Evolutionary conservation across 768 basidiomycete genomes (phyloP).

Genomic region (Boletus rubroflammeus): DNA sequence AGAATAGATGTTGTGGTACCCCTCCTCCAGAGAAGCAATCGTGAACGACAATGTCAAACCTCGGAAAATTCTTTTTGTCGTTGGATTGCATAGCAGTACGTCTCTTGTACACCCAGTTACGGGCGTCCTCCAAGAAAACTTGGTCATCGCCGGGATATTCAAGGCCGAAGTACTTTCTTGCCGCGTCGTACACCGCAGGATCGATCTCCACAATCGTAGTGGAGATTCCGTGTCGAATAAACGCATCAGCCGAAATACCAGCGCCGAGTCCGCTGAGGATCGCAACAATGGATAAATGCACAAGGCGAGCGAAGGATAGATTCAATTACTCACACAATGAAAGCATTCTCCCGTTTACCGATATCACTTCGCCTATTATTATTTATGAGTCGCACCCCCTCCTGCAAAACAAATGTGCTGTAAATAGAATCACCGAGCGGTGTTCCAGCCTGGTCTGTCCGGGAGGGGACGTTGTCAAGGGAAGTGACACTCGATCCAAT

Average conservation of each 20-base stretch:
- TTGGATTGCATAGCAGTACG: conserved; percentile 31
- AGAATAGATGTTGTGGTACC: conserved; percentile 84
- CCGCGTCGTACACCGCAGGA: conserved; percentile 82
- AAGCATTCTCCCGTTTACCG: conserved; percentile 46
- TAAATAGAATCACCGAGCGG: conserved; percentile 79
- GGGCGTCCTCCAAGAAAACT: conserved; percentile 77
- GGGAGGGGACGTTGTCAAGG: conserved; percentile 38
- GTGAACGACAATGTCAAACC: conserved; percentile 75
- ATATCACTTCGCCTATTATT: conserved; percentile 40
- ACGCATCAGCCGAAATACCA: conserved; percentile 75
- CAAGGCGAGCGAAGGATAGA: conserved; percentile 5
- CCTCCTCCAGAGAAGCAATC: conserved; percentile 94
- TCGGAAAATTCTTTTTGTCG: neutral
- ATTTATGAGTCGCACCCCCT: conserved; percentile 71
- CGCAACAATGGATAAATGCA: neutral
- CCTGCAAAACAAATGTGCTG: conserved; percentile 80
- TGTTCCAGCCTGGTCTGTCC: conserved; percentile 50
- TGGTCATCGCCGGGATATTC: conserved; percentile 54
- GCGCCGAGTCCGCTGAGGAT: conserved; percentile 76
- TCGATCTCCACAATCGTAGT: conserved; percentile 93
- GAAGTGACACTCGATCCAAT: conserved; percentile 48
- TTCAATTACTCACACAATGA: conserved; percentile 60
- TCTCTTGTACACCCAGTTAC: conserved; percentile 54
- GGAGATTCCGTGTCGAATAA: conserved; percentile 62
- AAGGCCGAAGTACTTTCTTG: conserved; percentile 76